Conservation (phyloP, 257 asterid genomes). For the Vinca minor region DNA sequence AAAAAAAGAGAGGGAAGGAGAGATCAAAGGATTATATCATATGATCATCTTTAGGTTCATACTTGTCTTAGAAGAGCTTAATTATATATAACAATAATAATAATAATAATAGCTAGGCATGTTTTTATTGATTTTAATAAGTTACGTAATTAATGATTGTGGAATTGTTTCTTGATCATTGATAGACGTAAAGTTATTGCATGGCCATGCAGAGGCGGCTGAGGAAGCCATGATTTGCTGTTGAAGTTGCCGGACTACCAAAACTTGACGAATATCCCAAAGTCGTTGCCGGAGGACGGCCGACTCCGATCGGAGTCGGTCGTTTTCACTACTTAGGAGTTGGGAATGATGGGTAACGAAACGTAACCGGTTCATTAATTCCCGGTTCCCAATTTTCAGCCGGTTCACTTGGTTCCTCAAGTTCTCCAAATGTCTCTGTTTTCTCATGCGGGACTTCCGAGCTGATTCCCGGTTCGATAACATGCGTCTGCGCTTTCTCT, state of each 20-base stretch:
- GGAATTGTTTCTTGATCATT: slow-evolving; percentile 26
- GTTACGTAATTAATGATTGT: slow-evolving; percentile 35
- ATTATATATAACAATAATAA: background rate
- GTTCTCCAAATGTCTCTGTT: slow-evolving; percentile 72
- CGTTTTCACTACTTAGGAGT: slow-evolving; percentile 37
- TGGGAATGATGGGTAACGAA: slow-evolving; percentile 35
- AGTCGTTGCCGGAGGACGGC: slow-evolving; percentile 58
- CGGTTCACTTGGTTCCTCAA: slow-evolving; percentile 64
- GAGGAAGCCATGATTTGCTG: slow-evolving; percentile 22
- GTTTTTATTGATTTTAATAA: slow-evolving; percentile 8
- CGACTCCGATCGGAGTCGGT: slow-evolving; percentile 52
- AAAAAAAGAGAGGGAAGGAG: background rate
- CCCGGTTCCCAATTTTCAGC: slow-evolving; percentile 50
- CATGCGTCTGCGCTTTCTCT: slow-evolving; percentile 68
- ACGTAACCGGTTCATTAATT: slow-evolving; percentile 51
- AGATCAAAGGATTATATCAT: slow-evolving; percentile 4
- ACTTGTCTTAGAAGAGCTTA: slow-evolving; percentile 1
- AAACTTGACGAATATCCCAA: slow-evolving; percentile 61
- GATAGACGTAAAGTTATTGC: slow-evolving; percentile 32
- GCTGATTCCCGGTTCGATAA: slow-evolving; percentile 93
- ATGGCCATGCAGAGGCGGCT: slow-evolving; percentile 49
- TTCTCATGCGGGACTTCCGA: slow-evolving; percentile 72
- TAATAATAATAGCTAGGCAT: background rate
- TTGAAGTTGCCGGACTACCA: slow-evolving; percentile 59
- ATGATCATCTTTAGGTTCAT: slow-evolving; percentile 7